A percentile compares a stretch with the other conserved stretches of the same genome.
These are phyloP conservation scores for Castanea sativa DNA, from an alignment of 306 rosid genomes.

Conservation along the genomic window DNA sequence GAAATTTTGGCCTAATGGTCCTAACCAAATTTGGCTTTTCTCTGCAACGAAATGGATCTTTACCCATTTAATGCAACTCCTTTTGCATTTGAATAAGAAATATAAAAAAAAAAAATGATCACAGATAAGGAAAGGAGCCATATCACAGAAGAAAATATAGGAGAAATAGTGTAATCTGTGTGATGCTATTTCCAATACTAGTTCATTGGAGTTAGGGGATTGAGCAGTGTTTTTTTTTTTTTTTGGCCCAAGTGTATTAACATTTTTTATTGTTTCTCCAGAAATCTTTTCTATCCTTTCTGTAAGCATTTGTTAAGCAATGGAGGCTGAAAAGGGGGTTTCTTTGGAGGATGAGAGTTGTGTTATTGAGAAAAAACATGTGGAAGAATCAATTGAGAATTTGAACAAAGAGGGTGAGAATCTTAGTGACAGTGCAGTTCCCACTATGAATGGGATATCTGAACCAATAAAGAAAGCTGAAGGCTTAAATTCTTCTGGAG, in stretches of 20 bases:
- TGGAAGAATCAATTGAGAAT: conserved; percentile 26
- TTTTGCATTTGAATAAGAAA: background rate
- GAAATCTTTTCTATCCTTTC: conserved; percentile 5
- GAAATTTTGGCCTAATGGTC: too few species aligned
- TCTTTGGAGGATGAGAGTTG: conserved; percentile 67
- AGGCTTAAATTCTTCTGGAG: conserved; percentile 37
- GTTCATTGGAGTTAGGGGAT: background rate
- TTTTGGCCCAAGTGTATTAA: background rate
- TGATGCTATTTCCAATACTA: background rate
- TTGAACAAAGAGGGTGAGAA: conserved; percentile 36
- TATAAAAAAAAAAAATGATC: background rate
- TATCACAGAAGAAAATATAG: background rate
- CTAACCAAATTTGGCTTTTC: background rate
- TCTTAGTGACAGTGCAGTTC: conserved; percentile 35
- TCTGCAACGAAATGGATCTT: background rate
- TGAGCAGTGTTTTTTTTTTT: background rate
- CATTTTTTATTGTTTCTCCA: background rate
- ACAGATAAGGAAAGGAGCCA: background rate
- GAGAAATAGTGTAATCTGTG: background rate
- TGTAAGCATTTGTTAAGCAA: conserved; percentile 24
- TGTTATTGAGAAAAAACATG: conserved; percentile 45
- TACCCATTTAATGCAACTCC: background rate
- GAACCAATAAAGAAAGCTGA: conserved; percentile 38
- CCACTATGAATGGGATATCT: conserved; percentile 36
- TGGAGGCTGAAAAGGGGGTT: conserved; percentile 75